Conservation (phyloP, 257 asterid genomes). For the Nicotiana noctiflora region DNA sequence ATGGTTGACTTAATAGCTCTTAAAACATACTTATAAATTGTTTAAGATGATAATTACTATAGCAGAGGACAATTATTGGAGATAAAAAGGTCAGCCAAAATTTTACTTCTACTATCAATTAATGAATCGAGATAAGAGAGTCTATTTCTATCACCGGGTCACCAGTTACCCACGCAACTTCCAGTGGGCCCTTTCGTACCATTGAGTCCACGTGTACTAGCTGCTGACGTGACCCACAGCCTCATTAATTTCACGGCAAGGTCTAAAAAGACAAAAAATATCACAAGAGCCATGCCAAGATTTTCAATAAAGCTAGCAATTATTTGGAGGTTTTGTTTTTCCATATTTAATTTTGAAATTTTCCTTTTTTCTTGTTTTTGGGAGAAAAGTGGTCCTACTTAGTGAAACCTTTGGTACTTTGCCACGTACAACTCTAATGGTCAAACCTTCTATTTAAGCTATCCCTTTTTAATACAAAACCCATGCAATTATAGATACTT, state of each 20-base stretch:
- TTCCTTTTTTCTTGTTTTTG: not conserved
- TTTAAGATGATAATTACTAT: not conserved
- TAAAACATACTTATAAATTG: not conserved
- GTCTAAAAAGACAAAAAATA: constrained; percentile 24
- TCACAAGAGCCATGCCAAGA: constrained; percentile 52
- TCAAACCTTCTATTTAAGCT: constrained; percentile 26
- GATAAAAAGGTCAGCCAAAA: not conserved
- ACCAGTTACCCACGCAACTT: constrained; percentile 9
- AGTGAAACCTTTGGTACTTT: not conserved
- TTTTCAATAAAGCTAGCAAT: constrained; percentile 25
- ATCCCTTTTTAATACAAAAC: constrained; percentile 7
- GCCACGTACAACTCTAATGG: constrained; percentile 33
- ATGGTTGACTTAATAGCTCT: not conserved
- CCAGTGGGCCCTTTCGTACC: not conserved
- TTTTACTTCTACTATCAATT: not conserved
- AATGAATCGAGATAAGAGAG: not conserved
- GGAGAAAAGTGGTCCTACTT: constrained; percentile 23
- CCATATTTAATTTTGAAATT: not conserved
- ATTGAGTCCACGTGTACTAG: constrained; percentile 39
- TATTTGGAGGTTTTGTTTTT: not conserved
- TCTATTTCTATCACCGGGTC: not conserved
- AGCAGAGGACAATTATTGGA: not conserved
- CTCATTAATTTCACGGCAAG: constrained; percentile 37
- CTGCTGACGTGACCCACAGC: constrained; percentile 18
- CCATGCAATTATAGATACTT: constrained; percentile 29